Base-by-base conservation (phyloP, 257 asterid species). In the Lycium barbarum region DNA sequence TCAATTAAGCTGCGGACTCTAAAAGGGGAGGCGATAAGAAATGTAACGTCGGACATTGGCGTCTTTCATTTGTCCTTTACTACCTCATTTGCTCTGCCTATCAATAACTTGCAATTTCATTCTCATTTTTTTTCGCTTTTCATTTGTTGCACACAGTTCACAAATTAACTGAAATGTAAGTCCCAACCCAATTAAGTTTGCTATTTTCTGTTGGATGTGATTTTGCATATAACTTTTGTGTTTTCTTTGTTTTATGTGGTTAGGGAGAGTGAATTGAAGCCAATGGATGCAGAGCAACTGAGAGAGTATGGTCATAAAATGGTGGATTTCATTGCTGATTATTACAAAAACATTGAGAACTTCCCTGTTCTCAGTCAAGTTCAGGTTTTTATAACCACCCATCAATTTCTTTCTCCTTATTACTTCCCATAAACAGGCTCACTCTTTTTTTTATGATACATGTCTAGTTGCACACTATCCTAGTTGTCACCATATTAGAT, bases 241-340 rank as follows among this genome's bases (percentile, higher is more conserved):
- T 53, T 78, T 26, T 18, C 11, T 76, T 26, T 78, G 11, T 78
- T 53, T 78, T 9, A 1, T 51, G 6, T 78, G 33, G 0, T 53
- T 15, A 93, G 98, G 97, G 97, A 91, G 43, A 91, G 92, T 53
- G 91, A 61, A 74, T 86, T 96, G 91, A 94, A 95, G 94, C 93
- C 97, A 80, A 95, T 96, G 97, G 97, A 96, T 74, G 88, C 98
- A 1, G 98, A 96, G 71, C 98, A 95, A 84, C 82, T 96, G 86
- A 91, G 99, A 87, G 98, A 95, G 87, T 85, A 79, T 82, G 98
- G 90, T 54, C 99, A 96, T 91, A 85, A 91, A 85, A 95, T 96
- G 99, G 98, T 95, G 35, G 99, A 96, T 87, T 96, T 96, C 90
- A 91, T 96, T 72, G 98, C 99, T 84, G 99, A 96, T 88, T 96